phyloP scores from a whole-genome alignment of 1,284 basidiomycete genomes.

The Phlebopus sp. region DNA sequence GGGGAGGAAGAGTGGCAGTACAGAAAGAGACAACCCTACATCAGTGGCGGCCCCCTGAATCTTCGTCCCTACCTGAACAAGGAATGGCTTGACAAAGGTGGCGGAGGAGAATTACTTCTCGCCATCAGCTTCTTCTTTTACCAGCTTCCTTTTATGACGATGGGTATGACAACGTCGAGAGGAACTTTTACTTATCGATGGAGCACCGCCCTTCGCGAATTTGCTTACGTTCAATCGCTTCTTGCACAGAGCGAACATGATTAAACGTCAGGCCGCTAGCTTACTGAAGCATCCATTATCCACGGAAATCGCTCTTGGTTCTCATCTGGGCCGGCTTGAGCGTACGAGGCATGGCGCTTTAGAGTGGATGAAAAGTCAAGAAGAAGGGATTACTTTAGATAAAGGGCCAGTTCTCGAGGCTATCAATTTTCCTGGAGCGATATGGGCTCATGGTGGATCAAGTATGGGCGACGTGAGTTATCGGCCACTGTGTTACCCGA shows the following conservation, averaged over 20 bases:
- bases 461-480: constrained; percentile 13
- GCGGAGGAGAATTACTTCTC: constrained; percentile 41
- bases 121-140: constrained; percentile 45
- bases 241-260: constrained; percentile 38
- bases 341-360: constrained; percentile 22
- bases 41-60: constrained; percentile 47
- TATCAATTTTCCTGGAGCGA: neutral
- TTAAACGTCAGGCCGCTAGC: constrained; percentile 37
- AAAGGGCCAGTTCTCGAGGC: neutral
- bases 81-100: constrained; percentile 47
- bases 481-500: neutral
- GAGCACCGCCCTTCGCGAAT: constrained; percentile 38
- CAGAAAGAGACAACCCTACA: constrained; percentile 47
- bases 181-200: constrained; percentile 27
- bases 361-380: constrained; percentile 13
- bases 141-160: constrained; percentile 51
- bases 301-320: constrained; percentile 40
- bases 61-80: constrained; percentile 49
- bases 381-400: neutral
- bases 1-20: constrained; percentile 51
- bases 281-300: constrained; percentile 46
- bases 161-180: constrained; percentile 24
- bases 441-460: constrained; percentile 14
- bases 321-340: constrained; percentile 28
- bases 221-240: constrained; percentile 48